These are phyloP conservation scores for Tylopilus subfusipes DNA, from an alignment of 768 basidiomycete species.

Conservation along the genomic window DNA sequence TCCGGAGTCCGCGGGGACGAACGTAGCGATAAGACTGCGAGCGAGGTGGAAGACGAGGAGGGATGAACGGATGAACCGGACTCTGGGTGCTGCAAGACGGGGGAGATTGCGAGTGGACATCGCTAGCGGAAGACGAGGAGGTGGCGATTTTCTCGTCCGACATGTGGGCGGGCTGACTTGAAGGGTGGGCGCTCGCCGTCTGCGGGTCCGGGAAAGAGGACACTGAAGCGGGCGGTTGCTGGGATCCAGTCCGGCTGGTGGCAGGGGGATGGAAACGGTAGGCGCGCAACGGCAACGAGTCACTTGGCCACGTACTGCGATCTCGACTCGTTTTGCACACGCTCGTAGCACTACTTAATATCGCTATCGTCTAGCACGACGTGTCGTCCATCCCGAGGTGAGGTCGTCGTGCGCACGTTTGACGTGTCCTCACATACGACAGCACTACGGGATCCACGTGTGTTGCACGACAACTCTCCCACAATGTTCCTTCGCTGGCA, in stretches of 20 bases:
- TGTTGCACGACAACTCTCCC: not conserved
- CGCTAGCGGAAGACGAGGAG: slow-evolving; percentile 7
- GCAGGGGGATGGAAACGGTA: not conserved
- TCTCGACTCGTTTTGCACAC: slow-evolving; percentile 1
- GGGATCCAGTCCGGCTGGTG: not conserved
- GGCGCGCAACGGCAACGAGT: not conserved
- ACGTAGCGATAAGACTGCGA: slow-evolving; percentile 33
- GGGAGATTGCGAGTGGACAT: slow-evolving; percentile 15
- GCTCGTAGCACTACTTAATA: not conserved
- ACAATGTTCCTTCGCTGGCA: not conserved
- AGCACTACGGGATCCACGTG: not conserved
- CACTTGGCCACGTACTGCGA: not conserved
- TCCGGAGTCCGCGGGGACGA: slow-evolving; percentile 49
- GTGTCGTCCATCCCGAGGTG: not conserved
- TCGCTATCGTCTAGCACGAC: not conserved
- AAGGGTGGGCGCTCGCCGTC: not conserved
- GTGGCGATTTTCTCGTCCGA: slow-evolving; percentile 21
- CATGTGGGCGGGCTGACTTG: slow-evolving; percentile 10
- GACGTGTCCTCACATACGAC: not conserved
- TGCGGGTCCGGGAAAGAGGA: not conserved
- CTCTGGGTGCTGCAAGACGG: slow-evolving; percentile 15
- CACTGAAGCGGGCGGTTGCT: not conserved
- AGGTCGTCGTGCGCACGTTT: not conserved
- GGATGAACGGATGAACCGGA: slow-evolving; percentile 19
- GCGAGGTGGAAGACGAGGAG: slow-evolving; percentile 17